Evolutionary conservation across 495 filamentous ascomycete genomes (phyloP).

Genomic region (Neurospora africana): DNA sequence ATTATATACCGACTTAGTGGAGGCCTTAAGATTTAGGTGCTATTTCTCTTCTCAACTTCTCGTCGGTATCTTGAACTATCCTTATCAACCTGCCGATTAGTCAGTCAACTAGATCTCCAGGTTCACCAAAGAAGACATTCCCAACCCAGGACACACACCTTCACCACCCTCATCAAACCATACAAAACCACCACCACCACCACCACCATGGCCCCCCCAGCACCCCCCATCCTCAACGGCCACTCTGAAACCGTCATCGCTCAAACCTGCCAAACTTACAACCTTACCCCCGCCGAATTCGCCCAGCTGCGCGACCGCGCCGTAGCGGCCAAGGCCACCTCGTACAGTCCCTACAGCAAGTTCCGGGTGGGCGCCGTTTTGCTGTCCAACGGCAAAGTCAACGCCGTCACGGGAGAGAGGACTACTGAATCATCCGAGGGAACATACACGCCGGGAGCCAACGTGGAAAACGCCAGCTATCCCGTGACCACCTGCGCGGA

Average conservation of each 20-base stretch:
- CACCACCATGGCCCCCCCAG: slow-evolving; percentile 1
- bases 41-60: not conserved
- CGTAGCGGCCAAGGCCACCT: slow-evolving; percentile 55
- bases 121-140: not conserved
- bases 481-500: slow-evolving; percentile 94
- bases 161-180: not conserved
- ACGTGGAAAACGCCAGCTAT: slow-evolving; percentile 90
- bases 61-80: not conserved
- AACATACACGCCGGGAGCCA: slow-evolving; percentile 53
- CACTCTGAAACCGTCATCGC: slow-evolving; percentile 15
- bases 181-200: not conserved
- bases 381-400: slow-evolving; percentile 52
- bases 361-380: slow-evolving; percentile 86
- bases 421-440: not conserved
- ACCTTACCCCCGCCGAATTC: slow-evolving; percentile 50
- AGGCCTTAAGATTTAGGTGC: not conserved
- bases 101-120: not conserved
- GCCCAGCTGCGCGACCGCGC: slow-evolving; percentile 46
- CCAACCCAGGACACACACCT: not conserved
- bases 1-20: not conserved
- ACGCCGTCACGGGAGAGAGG: not conserved
- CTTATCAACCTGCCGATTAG: not conserved
- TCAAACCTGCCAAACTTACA: slow-evolving; percentile 28
- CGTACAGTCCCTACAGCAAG: slow-evolving; percentile 88
- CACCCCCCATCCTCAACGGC: slow-evolving; percentile 13